Base-by-base conservation (phyloP, 768 basidiomycete genomes). In the Pulveroboletus frians region DNA sequence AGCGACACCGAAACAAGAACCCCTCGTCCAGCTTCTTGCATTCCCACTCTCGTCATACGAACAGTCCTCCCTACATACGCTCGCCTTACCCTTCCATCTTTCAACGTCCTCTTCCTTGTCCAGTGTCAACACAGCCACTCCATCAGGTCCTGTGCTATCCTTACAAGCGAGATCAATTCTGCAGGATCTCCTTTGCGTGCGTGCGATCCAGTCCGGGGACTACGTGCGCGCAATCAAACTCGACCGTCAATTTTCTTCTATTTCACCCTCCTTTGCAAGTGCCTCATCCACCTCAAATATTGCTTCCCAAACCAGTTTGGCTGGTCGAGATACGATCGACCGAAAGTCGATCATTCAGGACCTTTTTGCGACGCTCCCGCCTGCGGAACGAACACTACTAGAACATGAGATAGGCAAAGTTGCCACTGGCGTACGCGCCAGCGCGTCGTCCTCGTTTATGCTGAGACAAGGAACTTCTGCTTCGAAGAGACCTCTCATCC, bases 161-260 rank as follows among this genome's bases (percentile, higher is more conserved):
- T 53, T 74, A 8, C 57, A 74, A 2, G 77, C 80, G 2, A 63
- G 83, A 21, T 73, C 81, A 5, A 71, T 79, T 13, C 64, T 92
- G 0, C 88, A 88, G 62, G 86, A 92, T 53, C 75, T 92, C n/a
- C 74, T 88, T 26, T 88, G 84, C 52, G 79, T 85, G 14, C 83
- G 90, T 9, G 77, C 91, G 9, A 77, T 92, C 30, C 84, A 88
- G 59, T 76, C 73, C 3, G 89, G 88, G 4, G 77, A 79, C 50
- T 82, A 84, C 57, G 68, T 76, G 0, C 80, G 81, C n/a, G 90
- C 88, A 9, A 78, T 91, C 61, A 84, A 83, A 68, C 73, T 88
- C 37, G 88, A 92, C 63, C 77, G 79, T 43, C 73, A 77, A 56
- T 83, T 88, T 55, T 64, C 73, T 35, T 65, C 73, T 9, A 60